Evolutionary conservation across 345 rosid species (phyloP), one percentile per base, ranked within the genome.

Genomic region (Crucihimalaya himalaica): DNA sequence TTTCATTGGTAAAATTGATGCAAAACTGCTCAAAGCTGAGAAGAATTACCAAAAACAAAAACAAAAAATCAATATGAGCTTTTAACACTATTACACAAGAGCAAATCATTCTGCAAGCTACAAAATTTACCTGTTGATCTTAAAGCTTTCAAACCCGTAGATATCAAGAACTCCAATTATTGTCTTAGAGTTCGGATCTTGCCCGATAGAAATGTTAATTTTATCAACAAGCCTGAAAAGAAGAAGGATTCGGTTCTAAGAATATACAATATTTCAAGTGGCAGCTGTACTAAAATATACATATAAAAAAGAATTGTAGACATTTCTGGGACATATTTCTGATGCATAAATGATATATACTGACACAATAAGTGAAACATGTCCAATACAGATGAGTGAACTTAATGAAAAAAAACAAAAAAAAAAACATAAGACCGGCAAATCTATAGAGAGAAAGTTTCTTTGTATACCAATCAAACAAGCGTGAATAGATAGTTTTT

Each of bases 131-230:
- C 99, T 95, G 72, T 95, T 95, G 79, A 86, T 84, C 83, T 95
- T 92, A 73, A 95, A 95, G 83, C 99, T 95, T 82, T 95, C 99
- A 75, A 95, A 95, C 51, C 99, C 98, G 77, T 95, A 95, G 75
- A 95, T 92, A 85, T 95, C 98, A 83, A 95, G 98, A 71, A 95
- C 99, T 79, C 99, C 99, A 78, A 95, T 92, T 21, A 95, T 80
- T 20, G 86, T 73, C 81, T 92, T 95, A 34, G 99, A 95, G 88
- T 90, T 95, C 62, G 99, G 98, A 84, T 95, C 99, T 84, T 95
- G 99, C 79, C 99, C 99, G 66, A 95, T 95, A 0, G 97, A 95
- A 80, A 25, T 81, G 84, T 92, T 95, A 73, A 95, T 95, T 79
- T 87, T 95, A 63, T 92, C 92, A 73, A 95, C 99, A 83, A 95